phyloP scores from a whole-genome alignment of 331 rosid species.

The Cucumis variabilis region DNA sequence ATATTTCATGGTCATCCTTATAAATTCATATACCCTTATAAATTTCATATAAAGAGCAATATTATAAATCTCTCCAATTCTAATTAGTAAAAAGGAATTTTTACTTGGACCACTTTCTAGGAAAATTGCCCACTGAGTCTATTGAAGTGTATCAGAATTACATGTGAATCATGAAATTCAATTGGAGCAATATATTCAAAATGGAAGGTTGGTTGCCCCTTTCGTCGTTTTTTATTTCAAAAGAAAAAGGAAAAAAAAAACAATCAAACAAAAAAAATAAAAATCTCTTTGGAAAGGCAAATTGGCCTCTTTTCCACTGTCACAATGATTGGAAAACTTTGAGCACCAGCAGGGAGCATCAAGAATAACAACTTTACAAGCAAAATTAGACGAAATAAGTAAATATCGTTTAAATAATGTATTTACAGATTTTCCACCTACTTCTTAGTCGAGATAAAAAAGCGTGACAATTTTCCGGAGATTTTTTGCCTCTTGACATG shows the following conservation, averaged over 20 bases:
- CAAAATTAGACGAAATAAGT: constrained; percentile 1
- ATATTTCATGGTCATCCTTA: too few relatives aligned
- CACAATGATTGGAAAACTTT: neutral
- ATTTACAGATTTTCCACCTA: constrained; percentile 8
- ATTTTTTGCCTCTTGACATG: constrained; percentile 98
- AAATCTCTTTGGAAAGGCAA: constrained; percentile 16
- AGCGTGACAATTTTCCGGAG: constrained; percentile 95
- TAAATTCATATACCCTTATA: too few relatives aligned
- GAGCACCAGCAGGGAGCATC: neutral
- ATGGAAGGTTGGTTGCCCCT: neutral
- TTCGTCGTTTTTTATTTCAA: neutral
- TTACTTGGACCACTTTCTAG: too few relatives aligned
- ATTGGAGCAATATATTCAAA: neutral
- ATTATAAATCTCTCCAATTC: too few relatives aligned
- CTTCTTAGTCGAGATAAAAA: constrained; percentile 81
- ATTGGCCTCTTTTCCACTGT: constrained; percentile 19
- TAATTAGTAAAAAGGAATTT: too few relatives aligned
- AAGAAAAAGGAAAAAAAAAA: too few relatives aligned
- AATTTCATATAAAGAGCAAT: too few relatives aligned
- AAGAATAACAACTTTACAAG: neutral
- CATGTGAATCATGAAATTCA: neutral
- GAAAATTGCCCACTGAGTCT: too few relatives aligned
- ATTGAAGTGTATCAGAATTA: too few relatives aligned
- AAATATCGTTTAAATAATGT: constrained; percentile 14
- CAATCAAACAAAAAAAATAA: neutral